These are phyloP conservation scores for Cucumis sativus DNA, from an alignment of 306 rosid genomes.

Conservation along the genomic window Cucumber_9930_V3 NC_026657.2:29579501-29580000, in stretches of 20 bases:
- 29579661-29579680: slow-evolving; percentile 29
- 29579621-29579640: slow-evolving; percentile 31
- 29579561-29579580: slow-evolving; percentile 30
- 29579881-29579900: slow-evolving; percentile 26
- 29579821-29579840: slow-evolving; percentile 41
- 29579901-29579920: slow-evolving; percentile 79
- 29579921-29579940: slow-evolving; percentile 99
- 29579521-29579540: slow-evolving; percentile 65
- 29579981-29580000: slow-evolving; percentile 58
- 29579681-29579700: slow-evolving; percentile 34
- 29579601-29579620: slow-evolving; percentile 44
- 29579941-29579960: slow-evolving; percentile 39
- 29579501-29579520: slow-evolving; percentile 70
- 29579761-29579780: slow-evolving; percentile 37
- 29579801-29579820: slow-evolving; percentile 91
- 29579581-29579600: slow-evolving; percentile 57
- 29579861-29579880: slow-evolving; percentile 21
- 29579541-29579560: slow-evolving; percentile 24
- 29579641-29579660: slow-evolving; percentile 29
- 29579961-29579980: slow-evolving; percentile 81
- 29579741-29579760: slow-evolving; percentile 78
- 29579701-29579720: slow-evolving; percentile 73
- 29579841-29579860: slow-evolving; percentile 21
- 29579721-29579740: slow-evolving; percentile 89
- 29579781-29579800: slow-evolving; percentile 57